Conservation (phyloP, 352 stramenopile species). For the Pythium myriotylum region DNA sequence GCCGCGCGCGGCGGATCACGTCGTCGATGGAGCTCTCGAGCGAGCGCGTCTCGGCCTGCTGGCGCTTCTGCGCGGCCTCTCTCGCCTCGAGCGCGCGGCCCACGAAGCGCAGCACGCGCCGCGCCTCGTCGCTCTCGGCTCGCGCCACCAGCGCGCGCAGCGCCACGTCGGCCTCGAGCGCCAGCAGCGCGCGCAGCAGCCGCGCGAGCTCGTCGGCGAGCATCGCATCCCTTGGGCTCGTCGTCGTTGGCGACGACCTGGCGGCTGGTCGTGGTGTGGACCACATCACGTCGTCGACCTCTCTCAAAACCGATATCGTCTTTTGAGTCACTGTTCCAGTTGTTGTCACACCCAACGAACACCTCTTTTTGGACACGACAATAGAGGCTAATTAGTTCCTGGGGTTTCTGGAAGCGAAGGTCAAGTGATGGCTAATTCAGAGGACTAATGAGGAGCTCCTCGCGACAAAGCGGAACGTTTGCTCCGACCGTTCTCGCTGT, state of each 20-base stretch:
- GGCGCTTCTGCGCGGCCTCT: conserved; percentile 12
- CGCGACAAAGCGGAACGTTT: no score
- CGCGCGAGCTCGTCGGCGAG: conserved; percentile 12
- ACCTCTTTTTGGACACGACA: conserved; percentile 7
- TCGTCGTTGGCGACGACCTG: not conserved
- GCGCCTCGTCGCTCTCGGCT: conserved; percentile 43
- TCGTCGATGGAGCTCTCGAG: conserved; percentile 46
- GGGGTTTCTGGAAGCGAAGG: no score
- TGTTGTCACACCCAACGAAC: conserved; percentile 12
- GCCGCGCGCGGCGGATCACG: conserved; percentile 48
- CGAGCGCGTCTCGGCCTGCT: conserved; percentile 28
- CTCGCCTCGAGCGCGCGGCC: conserved; percentile 5
- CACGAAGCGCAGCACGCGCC: conserved; percentile 33
- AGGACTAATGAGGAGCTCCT: not conserved
- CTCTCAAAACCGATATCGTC: not conserved
- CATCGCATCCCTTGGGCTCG: conserved; percentile 8
- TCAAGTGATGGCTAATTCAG: not conserved
- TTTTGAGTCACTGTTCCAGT: not conserved
- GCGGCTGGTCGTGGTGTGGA: not conserved
- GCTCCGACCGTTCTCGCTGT: conserved; percentile 9
- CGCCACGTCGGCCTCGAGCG: conserved; percentile 39
- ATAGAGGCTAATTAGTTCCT: no score
- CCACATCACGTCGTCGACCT: conserved; percentile 8
- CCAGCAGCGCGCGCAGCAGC: conserved; percentile 13
- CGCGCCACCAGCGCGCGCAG: conserved; percentile 37